phyloP scores from a whole-genome alignment of 2,329 filamentous ascomycete species.

The Curvularia sp. region DNA sequence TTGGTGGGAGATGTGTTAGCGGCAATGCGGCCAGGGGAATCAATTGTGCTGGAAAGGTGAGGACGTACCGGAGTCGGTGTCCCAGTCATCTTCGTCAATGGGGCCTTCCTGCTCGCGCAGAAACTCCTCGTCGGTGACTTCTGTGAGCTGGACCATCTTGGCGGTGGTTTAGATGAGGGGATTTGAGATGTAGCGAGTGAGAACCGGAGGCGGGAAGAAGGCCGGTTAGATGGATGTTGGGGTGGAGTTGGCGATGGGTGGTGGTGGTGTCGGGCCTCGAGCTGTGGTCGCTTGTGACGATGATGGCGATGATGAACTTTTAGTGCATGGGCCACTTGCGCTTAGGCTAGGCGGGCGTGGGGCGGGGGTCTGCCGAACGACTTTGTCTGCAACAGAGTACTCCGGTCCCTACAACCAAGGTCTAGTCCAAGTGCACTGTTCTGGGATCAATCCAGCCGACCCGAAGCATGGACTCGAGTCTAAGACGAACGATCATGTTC shows the following conservation, averaged over 20 bases:
- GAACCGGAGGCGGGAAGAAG: not conserved
- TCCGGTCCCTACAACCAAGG: too few species aligned
- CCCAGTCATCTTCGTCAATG: constrained; percentile 82
- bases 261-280: constrained; percentile 16
- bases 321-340: constrained; percentile 12
- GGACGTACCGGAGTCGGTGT: constrained; percentile 84
- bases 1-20: constrained; percentile 62
- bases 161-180: constrained; percentile 9
- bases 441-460: too few species aligned
- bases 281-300: constrained; percentile 13
- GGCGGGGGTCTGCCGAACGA: constrained; percentile 8
- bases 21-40: not conserved
- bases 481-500: too few species aligned
- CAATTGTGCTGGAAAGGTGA: constrained; percentile 61
- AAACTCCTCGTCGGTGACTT: constrained; percentile 97
- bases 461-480: too few species aligned
- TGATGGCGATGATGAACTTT: constrained; percentile 25
- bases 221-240: constrained; percentile 8
- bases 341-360: constrained; percentile 5
- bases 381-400: not conserved
- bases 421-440: too few species aligned
- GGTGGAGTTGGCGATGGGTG: constrained; percentile 3
- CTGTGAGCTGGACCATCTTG: constrained; percentile 93
- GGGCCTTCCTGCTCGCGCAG: constrained; percentile 71
- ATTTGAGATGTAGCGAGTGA: not conserved